Evolutionary conservation across 371 early-diverging fungal species (phyloP).

Genomic region (Saksenaea oblongispora): DNA sequence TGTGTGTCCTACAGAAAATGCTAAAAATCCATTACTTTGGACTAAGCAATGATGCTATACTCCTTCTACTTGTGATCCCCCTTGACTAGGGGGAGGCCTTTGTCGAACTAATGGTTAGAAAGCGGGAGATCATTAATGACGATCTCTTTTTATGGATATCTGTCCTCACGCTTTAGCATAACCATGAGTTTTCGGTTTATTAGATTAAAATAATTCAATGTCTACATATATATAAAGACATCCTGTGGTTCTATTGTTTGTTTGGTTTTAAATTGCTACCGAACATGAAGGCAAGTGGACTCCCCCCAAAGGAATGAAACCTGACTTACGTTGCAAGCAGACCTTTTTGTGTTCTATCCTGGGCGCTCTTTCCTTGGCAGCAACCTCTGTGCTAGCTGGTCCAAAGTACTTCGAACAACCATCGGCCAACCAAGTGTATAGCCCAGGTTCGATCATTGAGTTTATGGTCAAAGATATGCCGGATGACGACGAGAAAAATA

Average conservation of each 20-base stretch:
- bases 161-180: background rate
- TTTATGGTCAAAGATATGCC: conserved; percentile 19
- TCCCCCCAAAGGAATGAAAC: too few relatives aligned
- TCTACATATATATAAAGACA: background rate
- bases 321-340: background rate
- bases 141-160: background rate
- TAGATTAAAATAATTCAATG: background rate
- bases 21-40: too few relatives aligned
- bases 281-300: background rate
- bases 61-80: background rate
- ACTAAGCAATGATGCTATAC: background rate
- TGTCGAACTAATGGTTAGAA: background rate
- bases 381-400: conserved; percentile 6
- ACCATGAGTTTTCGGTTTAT: background rate
- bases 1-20: too few relatives aligned
- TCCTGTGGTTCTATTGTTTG: background rate
- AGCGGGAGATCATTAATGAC: conserved; percentile 1
- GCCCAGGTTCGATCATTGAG: conserved; percentile 4
- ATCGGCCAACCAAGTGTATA: background rate
- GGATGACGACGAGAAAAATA: conserved; percentile 13
- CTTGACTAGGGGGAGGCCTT: background rate
- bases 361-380: conserved; percentile 3
- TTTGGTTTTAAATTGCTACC: background rate
- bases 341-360: background rate
- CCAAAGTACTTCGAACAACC: conserved; percentile 19